These are phyloP conservation scores for Lasiodiplodia sp. DNA, from an alignment of 2,329 filamentous ascomycete genomes.

Conservation along the genomic window DNA sequence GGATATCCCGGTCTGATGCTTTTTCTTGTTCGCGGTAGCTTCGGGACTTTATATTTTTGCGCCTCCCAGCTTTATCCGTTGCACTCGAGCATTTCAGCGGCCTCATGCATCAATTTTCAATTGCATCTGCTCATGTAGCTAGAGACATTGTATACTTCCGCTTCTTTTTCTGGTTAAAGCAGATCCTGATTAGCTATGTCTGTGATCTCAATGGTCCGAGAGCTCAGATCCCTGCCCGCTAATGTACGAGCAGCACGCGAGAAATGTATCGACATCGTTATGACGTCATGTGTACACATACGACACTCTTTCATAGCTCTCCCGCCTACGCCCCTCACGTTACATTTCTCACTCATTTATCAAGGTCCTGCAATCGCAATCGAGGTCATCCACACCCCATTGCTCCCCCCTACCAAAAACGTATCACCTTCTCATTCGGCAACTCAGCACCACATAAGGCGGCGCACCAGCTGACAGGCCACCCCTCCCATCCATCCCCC, in stretches of 20 bases:
- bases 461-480: slow-evolving; percentile 10
- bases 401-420: not conserved
- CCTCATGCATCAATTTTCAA: slow-evolving; percentile 4
- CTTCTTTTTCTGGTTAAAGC: not conserved
- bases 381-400: not conserved
- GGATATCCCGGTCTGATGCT: slow-evolving; percentile 27
- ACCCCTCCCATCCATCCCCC: not conserved
- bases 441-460: not conserved
- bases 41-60: not conserved
- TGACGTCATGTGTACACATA: slow-evolving; percentile 3
- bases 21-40: slow-evolving; percentile 5
- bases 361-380: slow-evolving; percentile 1
- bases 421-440: not conserved
- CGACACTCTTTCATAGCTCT: not conserved
- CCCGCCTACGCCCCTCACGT: not conserved
- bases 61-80: not conserved
- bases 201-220: slow-evolving; percentile 2
- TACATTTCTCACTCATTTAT: not conserved
- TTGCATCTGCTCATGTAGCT: slow-evolving; percentile 7
- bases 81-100: slow-evolving; percentile 27
- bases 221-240: slow-evolving; percentile 1
- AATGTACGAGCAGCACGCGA: not conserved
- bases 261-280: slow-evolving; percentile 11
- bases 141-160: slow-evolving; percentile 5
- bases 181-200: not conserved